phyloP scores from a whole-genome alignment of 192 early-diverging fungal species.

The Coemansia sp. region DNA sequence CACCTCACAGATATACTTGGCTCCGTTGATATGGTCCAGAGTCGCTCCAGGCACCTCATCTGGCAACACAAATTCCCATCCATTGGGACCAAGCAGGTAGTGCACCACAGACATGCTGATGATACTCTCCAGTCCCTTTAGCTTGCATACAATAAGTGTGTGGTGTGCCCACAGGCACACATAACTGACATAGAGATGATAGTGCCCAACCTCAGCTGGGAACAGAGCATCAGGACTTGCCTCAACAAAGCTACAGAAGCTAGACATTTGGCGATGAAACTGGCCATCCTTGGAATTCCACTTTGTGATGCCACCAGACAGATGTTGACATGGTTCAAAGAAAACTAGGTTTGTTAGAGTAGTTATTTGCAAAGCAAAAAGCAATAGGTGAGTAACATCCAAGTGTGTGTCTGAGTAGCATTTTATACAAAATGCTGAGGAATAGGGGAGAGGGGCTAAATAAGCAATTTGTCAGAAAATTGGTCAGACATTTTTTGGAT shows the following conservation, averaged over 20 bases:
- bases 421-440: background rate
- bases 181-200: conserved; percentile 75
- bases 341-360: background rate
- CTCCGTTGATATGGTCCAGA: conserved; percentile 71
- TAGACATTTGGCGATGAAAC: conserved; percentile 73
- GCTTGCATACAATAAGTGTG: conserved; percentile 77
- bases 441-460: background rate
- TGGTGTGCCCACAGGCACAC: conserved; percentile 84
- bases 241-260: conserved; percentile 64
- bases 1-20: conserved; percentile 77
- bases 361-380: background rate
- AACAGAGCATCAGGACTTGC: conserved; percentile 63
- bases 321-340: conserved; percentile 1
- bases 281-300: conserved; percentile 77
- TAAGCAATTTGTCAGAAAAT: background rate
- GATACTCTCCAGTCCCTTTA: conserved; percentile 85
- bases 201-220: conserved; percentile 71
- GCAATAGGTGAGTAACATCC: background rate
- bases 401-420: background rate
- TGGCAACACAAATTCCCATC: conserved; percentile 76
- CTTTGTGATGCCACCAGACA: conserved; percentile 4
- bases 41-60: conserved; percentile 76
- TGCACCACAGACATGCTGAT: conserved; percentile 87
- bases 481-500: background rate
- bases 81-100: conserved; percentile 72